Evolutionary conservation across 371 early-diverging fungal species (phyloP), one percentile per base, ranked within the genome.

Genomic region (Mortierella polycephala): DNA sequence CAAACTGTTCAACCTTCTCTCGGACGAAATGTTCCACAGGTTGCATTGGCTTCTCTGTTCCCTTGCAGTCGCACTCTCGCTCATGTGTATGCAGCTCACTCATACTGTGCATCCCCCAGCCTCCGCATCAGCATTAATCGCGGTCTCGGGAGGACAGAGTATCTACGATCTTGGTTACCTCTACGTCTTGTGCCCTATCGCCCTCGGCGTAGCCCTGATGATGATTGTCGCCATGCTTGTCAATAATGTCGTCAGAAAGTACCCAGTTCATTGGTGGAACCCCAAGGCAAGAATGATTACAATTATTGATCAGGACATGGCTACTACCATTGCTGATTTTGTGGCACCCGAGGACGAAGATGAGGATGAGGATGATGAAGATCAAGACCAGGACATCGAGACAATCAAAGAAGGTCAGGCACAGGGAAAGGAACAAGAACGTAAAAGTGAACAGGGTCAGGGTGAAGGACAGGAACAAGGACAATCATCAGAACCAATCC

Each of bases 61-160:
- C 5, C 83, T 92, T 12, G 83, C 92, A 4, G 92, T 94, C 58
- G 86, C 92, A 0, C n/a, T 89, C n/a, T 73, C 93, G 0, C 75
- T 93, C 23, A 64, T 84, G 0, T 37, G 85, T 2, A 94, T 93
- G 92, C 92, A 91, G 50, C 57, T 91, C 23, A 89, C 90, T 0
- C 86, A 86, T 45, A 91, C 90, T 0, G 86, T 91, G 8, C 93
- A 94, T 56, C 94, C 94, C 13, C 94, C 94, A 7, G 92, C 88
- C 4, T 88, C 88, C 0, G 93, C 94, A 0, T 88, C 94, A 0
- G 91, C 94, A 0, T 74, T 92, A 55, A 83, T 93, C 40, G 91
- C 92, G 7, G 85, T 85, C 6, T 70, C 84, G 0, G 85, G 85
- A 3, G 83, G 86, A 7, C 45, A 65, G 1, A 79, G 58, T 5